Conservation (phyloP, 495 filamentous ascomycete species). For the Hamigera avellanea region DNA sequence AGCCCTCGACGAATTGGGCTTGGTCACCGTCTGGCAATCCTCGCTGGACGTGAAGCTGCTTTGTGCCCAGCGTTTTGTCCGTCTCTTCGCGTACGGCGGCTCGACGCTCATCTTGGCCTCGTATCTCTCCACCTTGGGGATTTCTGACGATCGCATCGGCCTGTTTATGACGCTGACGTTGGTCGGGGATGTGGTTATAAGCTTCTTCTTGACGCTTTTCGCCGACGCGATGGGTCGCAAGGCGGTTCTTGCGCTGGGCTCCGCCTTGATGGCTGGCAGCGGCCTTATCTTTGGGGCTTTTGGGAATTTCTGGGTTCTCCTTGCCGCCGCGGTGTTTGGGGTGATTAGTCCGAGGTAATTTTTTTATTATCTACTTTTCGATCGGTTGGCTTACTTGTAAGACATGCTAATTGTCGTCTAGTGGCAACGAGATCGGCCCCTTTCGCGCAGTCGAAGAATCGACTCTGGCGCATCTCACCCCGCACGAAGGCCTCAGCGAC, state of each 20-base stretch:
- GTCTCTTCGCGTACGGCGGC: conserved; percentile 70
- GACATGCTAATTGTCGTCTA: conserved; percentile 9
- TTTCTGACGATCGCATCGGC: conserved; percentile 63
- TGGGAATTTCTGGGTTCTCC: conserved; percentile 62
- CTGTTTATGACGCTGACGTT: conserved; percentile 84
- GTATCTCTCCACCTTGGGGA: conserved; percentile 52
- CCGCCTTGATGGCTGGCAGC: conserved; percentile 53
- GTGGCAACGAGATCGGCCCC: conserved; percentile 69
- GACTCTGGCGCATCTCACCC: conserved; percentile 61
- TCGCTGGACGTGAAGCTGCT: conserved; percentile 60
- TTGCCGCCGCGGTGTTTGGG: conserved; percentile 64
- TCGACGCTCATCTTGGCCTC: conserved; percentile 64
- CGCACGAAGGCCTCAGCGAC: conserved; percentile 48
- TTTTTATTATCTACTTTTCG: conserved; percentile 7
- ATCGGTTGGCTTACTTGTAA: background rate
- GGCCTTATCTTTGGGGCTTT: conserved; percentile 57
- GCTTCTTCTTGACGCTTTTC: conserved; percentile 61
- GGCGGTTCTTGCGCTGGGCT: conserved; percentile 56
- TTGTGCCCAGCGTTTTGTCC: conserved; percentile 61
- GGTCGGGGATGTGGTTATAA: conserved; percentile 67
- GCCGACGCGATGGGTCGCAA: conserved; percentile 65
- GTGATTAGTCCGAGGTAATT: conserved; percentile 71
- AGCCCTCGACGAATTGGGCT: conserved; percentile 25
- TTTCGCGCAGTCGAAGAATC: conserved; percentile 84
- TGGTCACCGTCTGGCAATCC: conserved; percentile 28